Evolutionary conservation across 495 filamentous ascomycete genomes (phyloP).

Genomic region (Evansstolkia leycettana): DNA sequence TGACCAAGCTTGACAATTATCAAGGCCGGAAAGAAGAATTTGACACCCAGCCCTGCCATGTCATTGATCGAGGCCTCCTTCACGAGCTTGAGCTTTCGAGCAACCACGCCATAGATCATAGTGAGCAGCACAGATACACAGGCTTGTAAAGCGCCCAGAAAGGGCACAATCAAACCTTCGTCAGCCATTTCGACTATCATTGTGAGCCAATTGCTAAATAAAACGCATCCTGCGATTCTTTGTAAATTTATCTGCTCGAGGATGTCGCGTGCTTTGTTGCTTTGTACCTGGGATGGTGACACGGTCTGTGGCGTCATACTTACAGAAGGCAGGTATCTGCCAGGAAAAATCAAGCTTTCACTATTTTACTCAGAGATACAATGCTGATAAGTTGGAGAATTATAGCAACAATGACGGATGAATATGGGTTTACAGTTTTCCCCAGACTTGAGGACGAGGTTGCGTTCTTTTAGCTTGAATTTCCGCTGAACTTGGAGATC

Average conservation of each 20-base stretch:
- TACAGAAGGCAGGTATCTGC: too few relatives aligned
- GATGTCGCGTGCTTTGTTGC: neutral
- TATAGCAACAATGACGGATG: too few relatives aligned
- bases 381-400: too few relatives aligned
- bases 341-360: too few relatives aligned
- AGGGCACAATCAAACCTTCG: conserved; percentile 29
- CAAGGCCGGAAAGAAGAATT: conserved; percentile 57
- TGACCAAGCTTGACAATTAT: conserved; percentile 58
- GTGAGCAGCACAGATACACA: conserved; percentile 58
- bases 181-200: conserved; percentile 2
- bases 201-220: neutral
- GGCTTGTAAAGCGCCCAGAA: conserved; percentile 60
- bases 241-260: too few relatives aligned
- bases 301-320: too few relatives aligned
- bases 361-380: too few relatives aligned
- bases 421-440: too few relatives aligned
- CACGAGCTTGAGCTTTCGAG: conserved; percentile 46
- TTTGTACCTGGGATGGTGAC: conserved; percentile 3
- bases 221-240: too few relatives aligned
- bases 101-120: conserved; percentile 49
- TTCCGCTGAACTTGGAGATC: too few relatives aligned
- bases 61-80: conserved; percentile 42
- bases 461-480: too few relatives aligned
- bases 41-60: conserved; percentile 54
- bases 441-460: too few relatives aligned